phyloP scores from a whole-genome alignment of 139 green algal genomes.

The Marvania coccoides region DNA sequence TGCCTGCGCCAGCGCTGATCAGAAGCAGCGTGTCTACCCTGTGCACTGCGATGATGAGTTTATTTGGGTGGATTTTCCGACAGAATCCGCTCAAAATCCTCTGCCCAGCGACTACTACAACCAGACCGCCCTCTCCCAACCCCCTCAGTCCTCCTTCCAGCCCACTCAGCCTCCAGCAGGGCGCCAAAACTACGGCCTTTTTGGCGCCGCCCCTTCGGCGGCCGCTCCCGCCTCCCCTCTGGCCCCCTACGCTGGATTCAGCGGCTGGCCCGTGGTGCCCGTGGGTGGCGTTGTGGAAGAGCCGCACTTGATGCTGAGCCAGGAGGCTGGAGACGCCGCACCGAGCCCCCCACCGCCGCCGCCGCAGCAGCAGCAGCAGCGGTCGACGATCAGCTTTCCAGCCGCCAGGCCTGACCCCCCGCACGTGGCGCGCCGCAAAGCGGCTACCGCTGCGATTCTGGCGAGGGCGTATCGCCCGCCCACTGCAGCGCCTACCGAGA shows the following conservation, averaged over 20 bases:
- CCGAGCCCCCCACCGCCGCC: not conserved
- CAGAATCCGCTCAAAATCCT: not conserved
- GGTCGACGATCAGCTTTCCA: not conserved
- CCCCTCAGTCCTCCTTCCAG: not conserved
- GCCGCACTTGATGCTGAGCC: slow-evolving; percentile 2
- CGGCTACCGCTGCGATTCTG: slow-evolving; percentile 15
- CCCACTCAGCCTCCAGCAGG: not conserved
- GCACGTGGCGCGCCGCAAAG: slow-evolving; percentile 12
- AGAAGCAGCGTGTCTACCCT: slow-evolving; percentile 39
- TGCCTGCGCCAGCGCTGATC: slow-evolving; percentile 9
- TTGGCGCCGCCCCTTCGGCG: not conserved
- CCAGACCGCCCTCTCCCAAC: not conserved
- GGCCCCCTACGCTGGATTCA: slow-evolving; percentile 15
- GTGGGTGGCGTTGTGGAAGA: not conserved
- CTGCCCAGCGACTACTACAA: slow-evolving; percentile 28
- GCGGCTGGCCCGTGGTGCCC: not conserved
- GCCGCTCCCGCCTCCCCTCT: not conserved
- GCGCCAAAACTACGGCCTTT: slow-evolving; percentile 4
- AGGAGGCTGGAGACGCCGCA: not conserved
- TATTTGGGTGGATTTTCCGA: slow-evolving; percentile 26
- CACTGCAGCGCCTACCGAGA: not conserved
- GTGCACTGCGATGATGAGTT: slow-evolving; percentile 35
- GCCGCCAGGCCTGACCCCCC: not conserved
- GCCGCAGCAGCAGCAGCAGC: not conserved
- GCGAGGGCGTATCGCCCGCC: slow-evolving; percentile 8